phyloP scores from a whole-genome alignment of 495 filamentous ascomycete genomes.

The Talaromyces trachyspermus region DNA sequence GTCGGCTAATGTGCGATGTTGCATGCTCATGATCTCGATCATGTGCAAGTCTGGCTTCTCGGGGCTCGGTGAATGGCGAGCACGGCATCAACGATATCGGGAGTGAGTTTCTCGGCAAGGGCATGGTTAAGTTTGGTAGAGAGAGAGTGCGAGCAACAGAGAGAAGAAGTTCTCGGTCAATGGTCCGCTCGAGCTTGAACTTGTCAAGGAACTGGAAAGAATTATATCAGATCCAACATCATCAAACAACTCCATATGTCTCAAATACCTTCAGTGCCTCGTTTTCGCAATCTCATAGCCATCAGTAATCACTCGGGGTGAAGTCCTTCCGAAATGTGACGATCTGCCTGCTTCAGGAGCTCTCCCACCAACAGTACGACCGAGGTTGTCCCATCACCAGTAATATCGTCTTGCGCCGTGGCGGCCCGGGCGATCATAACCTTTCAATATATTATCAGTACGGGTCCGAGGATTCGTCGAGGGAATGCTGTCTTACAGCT shows the following conservation, averaged over 20 bases:
- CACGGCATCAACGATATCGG: slow-evolving; percentile 91
- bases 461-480: slow-evolving; percentile 4
- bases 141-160: slow-evolving; percentile 93
- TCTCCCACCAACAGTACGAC: slow-evolving; percentile 95
- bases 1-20: slow-evolving; percentile 91
- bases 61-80: slow-evolving; percentile 85
- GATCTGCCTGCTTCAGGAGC: slow-evolving; percentile 92
- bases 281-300: slow-evolving; percentile 94
- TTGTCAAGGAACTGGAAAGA: slow-evolving; percentile 73
- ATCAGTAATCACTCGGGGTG: slow-evolving; percentile 97
- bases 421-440: slow-evolving; percentile 98
- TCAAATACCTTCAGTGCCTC: slow-evolving; percentile 74
- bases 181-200: slow-evolving; percentile 80
- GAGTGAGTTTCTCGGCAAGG: slow-evolving; percentile 84
- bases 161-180: slow-evolving; percentile 89
- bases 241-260: background rate
- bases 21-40: slow-evolving; percentile 99
- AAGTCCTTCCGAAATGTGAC: slow-evolving; percentile 87
- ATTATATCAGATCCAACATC: too few species aligned
- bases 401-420: slow-evolving; percentile 97
- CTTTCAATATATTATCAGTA: slow-evolving; percentile 32
- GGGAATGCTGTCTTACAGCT: slow-evolving; percentile 49
- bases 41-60: slow-evolving; percentile 96
- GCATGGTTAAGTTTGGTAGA: slow-evolving; percentile 86
- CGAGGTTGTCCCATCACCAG: slow-evolving; percentile 94